Evolutionary conservation across 257 asterid genomes (phyloP), one percentile per base, ranked within the genome.

Genomic region (Salvia miltiorrhiza): DNA sequence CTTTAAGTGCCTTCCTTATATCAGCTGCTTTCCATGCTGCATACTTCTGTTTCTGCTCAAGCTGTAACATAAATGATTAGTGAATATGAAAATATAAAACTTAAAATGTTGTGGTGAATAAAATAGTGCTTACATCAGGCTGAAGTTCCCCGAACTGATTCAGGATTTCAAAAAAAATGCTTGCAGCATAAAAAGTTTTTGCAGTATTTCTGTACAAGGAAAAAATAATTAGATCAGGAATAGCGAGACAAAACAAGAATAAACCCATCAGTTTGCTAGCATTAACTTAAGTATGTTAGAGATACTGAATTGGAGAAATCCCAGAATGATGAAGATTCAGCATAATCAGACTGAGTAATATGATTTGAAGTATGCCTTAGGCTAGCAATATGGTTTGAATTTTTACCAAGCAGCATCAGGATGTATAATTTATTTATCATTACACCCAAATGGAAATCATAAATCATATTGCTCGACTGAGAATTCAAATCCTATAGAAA

Each of bases 1-100:
- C 99, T 73, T 91, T 94, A 81, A 91, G 28, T 63, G 99, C 95
- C 80, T 91, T 94, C 75, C 99, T 84, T 73, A 94, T 94, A 73
- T 94, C 99, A 72, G 93, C 99, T 63, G 99, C 99, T 83, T 94
- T 94, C 99, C 99, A 94, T 39, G 72, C 93, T 8, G 97, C 95
- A 81, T 94, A 94, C 80, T 91, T 91, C 82, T 91, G 99, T 76
- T 91, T 94, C 93, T 94, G 96, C 70, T 91, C 99, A 21, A 94
- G 77, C 99, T 94, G 93, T 72, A 40, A 70, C 57, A 55, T 14
- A 54, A 69, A 24, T 13, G 41, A 52, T 71, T 66, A 71, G 28
- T 64, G 4, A 65, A 39, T 33, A 19, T 49, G 21, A 50, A 59
- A 39, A 26, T 41, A 23, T 3, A 43, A 60, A 67, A 53, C 4